Percentiles rank a stretch among this genome's conserved stretches.
Evolutionary conservation across 2,329 filamentous ascomycete genomes (phyloP).

Genomic region (Neonectria ditissima): DNA sequence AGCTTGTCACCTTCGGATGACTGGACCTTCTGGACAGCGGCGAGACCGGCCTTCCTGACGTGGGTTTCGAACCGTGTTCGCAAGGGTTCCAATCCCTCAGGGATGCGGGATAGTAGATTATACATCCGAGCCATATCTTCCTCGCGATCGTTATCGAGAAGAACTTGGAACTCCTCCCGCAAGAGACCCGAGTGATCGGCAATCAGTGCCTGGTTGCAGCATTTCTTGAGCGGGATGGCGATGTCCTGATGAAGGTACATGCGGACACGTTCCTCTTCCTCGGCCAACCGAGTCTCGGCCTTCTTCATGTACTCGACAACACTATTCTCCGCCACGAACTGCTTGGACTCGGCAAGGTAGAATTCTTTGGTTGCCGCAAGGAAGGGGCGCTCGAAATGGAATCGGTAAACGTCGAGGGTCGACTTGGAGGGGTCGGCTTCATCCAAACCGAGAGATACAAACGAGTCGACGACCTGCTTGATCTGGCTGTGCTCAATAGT

Average conservation of each 20-base stretch:
- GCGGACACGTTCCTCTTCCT: conserved; percentile 93
- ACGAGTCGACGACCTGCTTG: conserved; percentile 96
- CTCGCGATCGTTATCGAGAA: conserved; percentile 93
- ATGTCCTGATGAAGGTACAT: conserved; percentile 95
- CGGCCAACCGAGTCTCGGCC: conserved; percentile 86
- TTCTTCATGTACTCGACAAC: conserved; percentile 99
- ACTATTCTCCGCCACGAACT: conserved; percentile 95
- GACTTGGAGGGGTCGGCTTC: conserved; percentile 94
- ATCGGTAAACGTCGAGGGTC: conserved; percentile 93
- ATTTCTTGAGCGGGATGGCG: conserved; percentile 82
- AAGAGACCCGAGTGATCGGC: conserved; percentile 87
- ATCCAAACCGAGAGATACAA: conserved; percentile 93
- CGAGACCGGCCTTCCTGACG: conserved; percentile 88
- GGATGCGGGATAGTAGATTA: conserved; percentile 86
- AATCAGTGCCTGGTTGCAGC: conserved; percentile 90
- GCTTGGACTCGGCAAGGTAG: conserved; percentile 91
- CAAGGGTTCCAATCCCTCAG: conserved; percentile 90
- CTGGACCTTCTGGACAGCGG: conserved; percentile 91
- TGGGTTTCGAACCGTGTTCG: conserved; percentile 90
- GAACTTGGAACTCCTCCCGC: conserved; percentile 93
- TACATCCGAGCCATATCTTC: conserved; percentile 99
- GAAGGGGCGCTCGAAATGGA: conserved; percentile 93
- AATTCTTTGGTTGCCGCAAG: conserved; percentile 85
- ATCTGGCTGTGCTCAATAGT: conserved; percentile 98
- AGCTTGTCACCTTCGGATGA: conserved; percentile 87